Base-by-base conservation (phyloP, 2,329 filamentous ascomycete species). In the Epichloe brachyelytri region DNA sequence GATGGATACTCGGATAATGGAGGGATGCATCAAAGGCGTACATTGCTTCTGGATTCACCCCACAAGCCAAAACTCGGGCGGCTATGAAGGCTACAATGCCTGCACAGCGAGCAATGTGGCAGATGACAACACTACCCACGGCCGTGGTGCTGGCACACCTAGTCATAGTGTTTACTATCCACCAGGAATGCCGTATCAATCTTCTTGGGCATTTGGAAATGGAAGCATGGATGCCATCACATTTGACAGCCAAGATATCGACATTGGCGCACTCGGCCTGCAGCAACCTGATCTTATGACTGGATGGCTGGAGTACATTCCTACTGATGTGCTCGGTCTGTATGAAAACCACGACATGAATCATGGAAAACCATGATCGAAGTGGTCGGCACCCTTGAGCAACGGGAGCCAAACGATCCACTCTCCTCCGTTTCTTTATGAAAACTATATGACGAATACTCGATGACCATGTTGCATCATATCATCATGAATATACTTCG, bases 161-260 rank as follows among this genome's bases (percentile, higher is more conserved):
- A 45, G 6, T 38, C 44, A 15, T 43, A 49, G 30, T 30, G 52
- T 62, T 45, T 67, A 65, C 44, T 66, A 60, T 51, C 55, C 56
- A 5, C 61, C 60, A 10, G 55, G 53, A 30, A 58, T 65, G 36
- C 52, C 63, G 3, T 65, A 62, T 38, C 58, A 58, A 14, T 58
- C 64, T 46, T 52, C 58, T 1, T 68, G 66, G 66, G 59, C 54
- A n/a, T 56, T 59, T 5, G 57, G 60, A 2, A 59, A 62, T 55
- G 63, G 64, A 7, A 68, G 62, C 50, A 67, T 71, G 54, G 69
- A 76, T 45, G 68, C 69, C 55, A 83, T 89, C 67, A 82, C 85
- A 54, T 86, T 90, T 56, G 81, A 88, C 62, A 84, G 80, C 53
- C 85, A 87, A 55, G 85, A 90, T 56, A 80, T 91, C 36, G 85